Evolutionary conservation across 345 rosid species (phyloP).

Genomic region (Carallia pectinifolia): DNA sequence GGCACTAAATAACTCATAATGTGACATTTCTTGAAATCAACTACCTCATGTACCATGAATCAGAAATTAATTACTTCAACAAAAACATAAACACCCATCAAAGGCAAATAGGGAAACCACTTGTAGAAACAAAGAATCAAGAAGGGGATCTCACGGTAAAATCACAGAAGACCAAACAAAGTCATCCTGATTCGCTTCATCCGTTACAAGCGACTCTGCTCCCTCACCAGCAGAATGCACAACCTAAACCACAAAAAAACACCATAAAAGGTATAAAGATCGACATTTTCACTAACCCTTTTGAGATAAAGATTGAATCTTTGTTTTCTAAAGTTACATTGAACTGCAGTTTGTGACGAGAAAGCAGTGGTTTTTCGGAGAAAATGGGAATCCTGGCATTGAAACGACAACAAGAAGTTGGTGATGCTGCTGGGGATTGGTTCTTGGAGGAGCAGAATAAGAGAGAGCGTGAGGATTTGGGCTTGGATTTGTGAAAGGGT

Average conservation of each 20-base stretch:
- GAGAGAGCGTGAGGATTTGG: slow-evolving; percentile 13
- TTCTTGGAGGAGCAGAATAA: slow-evolving; percentile 4
- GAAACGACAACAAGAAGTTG: slow-evolving; percentile 5
- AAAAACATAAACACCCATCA: background rate
- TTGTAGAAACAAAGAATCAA: background rate
- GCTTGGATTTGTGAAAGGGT: slow-evolving; percentile 12
- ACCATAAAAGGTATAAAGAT: slow-evolving; percentile 7
- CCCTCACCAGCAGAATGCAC: slow-evolving; percentile 55
- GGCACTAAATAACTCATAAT: no score
- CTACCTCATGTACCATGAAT: no score
- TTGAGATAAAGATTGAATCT: background rate
- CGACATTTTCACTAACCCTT: background rate
- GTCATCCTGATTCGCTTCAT: slow-evolving; percentile 43
- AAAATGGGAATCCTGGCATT: slow-evolving; percentile 27
- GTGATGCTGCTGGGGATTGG: slow-evolving; percentile 13
- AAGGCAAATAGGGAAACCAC: background rate
- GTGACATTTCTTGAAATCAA: no score
- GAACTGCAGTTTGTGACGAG: slow-evolving; percentile 26
- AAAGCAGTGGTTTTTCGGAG: slow-evolving; percentile 20
- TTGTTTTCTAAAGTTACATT: slow-evolving; percentile 25
- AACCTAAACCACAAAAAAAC: slow-evolving; percentile 31
- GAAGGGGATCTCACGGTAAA: slow-evolving; percentile 59
- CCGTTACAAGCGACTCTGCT: slow-evolving; percentile 43
- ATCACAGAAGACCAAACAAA: slow-evolving; percentile 89
- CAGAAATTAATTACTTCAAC: no score